Conservation (phyloP, 2,329 filamentous ascomycete species). For the Tolypocladium ovalisporum region DNA sequence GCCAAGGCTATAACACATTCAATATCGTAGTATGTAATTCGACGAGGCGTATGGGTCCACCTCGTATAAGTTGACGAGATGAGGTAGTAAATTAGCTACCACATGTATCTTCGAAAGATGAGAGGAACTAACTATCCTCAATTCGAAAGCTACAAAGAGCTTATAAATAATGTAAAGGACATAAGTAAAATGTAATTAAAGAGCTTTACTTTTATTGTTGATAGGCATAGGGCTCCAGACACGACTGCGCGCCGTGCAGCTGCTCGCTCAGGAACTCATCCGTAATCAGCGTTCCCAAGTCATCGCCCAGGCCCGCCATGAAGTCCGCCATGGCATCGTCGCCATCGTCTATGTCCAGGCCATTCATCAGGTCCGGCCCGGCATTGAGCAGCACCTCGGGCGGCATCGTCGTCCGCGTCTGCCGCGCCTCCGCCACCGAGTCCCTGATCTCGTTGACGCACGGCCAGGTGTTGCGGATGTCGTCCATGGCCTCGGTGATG, state of each 20-base stretch:
- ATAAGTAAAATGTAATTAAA: too few species aligned
- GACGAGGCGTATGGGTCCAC: too few species aligned
- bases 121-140: too few species aligned
- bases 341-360: slow-evolving; percentile 14
- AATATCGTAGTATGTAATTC: too few species aligned
- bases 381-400: slow-evolving; percentile 20
- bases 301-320: slow-evolving; percentile 17
- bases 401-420: slow-evolving; percentile 17
- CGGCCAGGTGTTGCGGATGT: slow-evolving; percentile 39
- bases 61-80: too few species aligned
- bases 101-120: too few species aligned
- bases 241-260: slow-evolving; percentile 15
- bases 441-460: slow-evolving; percentile 31
- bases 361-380: slow-evolving; percentile 19
- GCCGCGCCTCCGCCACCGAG: slow-evolving; percentile 17
- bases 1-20: too few species aligned
- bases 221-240: slow-evolving; percentile 19
- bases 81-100: too few species aligned
- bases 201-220: too few species aligned
- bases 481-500: slow-evolving; percentile 36
- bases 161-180: too few species aligned
- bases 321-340: slow-evolving; percentile 10
- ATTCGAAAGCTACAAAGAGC: too few species aligned
- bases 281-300: slow-evolving; percentile 21
- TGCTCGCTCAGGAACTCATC: slow-evolving; percentile 23